Conservation (phyloP, 1,284 basidiomycete species). For the Ustilago bromivora region DNA sequence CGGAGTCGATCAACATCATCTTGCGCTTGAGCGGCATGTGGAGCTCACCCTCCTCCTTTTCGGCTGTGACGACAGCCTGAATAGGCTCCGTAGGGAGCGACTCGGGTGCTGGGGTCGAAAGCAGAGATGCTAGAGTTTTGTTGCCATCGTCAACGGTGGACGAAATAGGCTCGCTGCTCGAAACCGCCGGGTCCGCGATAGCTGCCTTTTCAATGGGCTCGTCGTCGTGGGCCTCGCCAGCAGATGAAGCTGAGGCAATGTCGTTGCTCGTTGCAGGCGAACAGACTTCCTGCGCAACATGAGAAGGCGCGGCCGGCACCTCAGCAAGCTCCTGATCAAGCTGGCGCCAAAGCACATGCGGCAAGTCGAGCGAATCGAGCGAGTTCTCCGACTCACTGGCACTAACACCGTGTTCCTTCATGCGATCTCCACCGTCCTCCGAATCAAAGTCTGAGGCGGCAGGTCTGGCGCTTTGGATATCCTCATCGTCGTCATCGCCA, state of each 20-base stretch:
- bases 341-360: constrained; percentile 10
- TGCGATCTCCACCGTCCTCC: background rate
- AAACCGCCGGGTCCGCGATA: background rate
- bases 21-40: background rate
- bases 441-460: constrained; percentile 2
- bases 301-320: background rate
- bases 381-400: constrained; percentile 7
- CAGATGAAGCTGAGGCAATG: background rate
- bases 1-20: background rate
- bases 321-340: constrained; percentile 6
- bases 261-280: background rate
- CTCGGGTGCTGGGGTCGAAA: background rate
- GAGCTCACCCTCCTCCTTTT: background rate
- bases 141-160: background rate
- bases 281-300: background rate
- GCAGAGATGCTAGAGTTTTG: background rate
- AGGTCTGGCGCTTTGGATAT: background rate
- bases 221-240: background rate
- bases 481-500: constrained; percentile 15
- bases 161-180: background rate
- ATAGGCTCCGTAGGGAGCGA: background rate
- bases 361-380: constrained; percentile 4
- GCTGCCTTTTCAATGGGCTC: background rate
- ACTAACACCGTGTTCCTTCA: background rate
- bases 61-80: background rate